Percentiles rank a stretch among this genome's conserved stretches.
phyloP scores from a whole-genome alignment of 805 yeast genomes.

The Wickerhamomyces bovis region DNA sequence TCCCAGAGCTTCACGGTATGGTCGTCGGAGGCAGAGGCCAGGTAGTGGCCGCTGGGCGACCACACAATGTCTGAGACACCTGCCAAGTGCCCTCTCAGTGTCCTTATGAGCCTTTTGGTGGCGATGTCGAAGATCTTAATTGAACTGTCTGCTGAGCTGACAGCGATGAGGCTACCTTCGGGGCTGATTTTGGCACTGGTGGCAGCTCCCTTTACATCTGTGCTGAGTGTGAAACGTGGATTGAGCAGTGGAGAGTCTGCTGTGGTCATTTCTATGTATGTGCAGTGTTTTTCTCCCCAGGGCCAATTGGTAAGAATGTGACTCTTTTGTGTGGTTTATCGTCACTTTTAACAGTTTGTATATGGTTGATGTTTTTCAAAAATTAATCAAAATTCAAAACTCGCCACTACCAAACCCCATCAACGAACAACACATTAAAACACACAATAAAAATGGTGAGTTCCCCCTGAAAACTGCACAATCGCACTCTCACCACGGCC shows the following conservation, averaged over 20 bases:
- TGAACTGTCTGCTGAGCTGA: conserved; percentile 51
- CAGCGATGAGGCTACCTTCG: conserved; percentile 51
- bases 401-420: background rate
- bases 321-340: too few relatives aligned
- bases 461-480: background rate
- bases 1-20: conserved; percentile 72
- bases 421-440: background rate
- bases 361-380: background rate
- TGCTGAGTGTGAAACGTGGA: background rate
- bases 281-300: too few relatives aligned
- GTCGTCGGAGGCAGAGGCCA: conserved; percentile 89
- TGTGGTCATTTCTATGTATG: background rate
- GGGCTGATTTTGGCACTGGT: conserved; percentile 58
- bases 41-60: conserved; percentile 63
- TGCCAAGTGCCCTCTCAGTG: conserved; percentile 49
- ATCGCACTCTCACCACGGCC: background rate
- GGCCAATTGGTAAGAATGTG: too few relatives aligned
- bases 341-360: background rate
- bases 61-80: conserved; percentile 76
- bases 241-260: background rate
- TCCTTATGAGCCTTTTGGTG: conserved; percentile 28
- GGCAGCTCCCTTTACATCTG: background rate
- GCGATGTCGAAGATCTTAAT: conserved; percentile 51
- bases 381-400: background rate
- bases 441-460: background rate